Evolutionary conservation across 1,139 yeast genomes (phyloP), one percentile per base, ranked within the genome.

Genomic region (Debaryomyces psychrophilus): DNA sequence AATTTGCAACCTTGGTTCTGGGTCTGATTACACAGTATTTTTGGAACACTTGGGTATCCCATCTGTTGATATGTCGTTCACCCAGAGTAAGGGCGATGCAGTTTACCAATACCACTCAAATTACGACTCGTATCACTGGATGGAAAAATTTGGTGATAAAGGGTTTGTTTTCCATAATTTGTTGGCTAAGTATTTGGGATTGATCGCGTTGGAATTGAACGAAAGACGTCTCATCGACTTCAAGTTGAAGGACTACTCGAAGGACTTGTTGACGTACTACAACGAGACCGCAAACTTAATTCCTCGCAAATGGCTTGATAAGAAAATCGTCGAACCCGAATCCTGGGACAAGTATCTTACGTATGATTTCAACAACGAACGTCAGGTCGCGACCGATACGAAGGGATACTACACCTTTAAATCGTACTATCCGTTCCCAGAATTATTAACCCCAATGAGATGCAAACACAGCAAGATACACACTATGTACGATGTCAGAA

Each of bases 71-170:
- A 44, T 70, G 17, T 73, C 74, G 2, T 74, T 74, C 47, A 50
- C 50, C 17, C 60, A 55, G 36, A 61, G 63, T 8, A 59, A 61
- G 44, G 52, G 50, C 14, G 77, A 79, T 38, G 75, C 81, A 7
- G 67, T 82, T 8, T 75, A 77, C 51, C 87, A 82, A 51, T 67
- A 70, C 46, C 84, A 84, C 59, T 83, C 90, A 7, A 75, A 73
- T 45, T 83, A 73, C 56, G 90, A 85, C 57, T 76, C 85, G 6
- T 68, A 69, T 44, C 62, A 75, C 47, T 84, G 87, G 85, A 68
- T 84, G 65, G 67, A 73, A 28, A 64, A 67, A n/a, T 73, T 65
- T 56, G 76, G 79, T 14, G 92, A 85, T 58, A 77, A 80, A 9
- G 78, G 74, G 0, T 80, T 77, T 51, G 69, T 71, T 18, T 68